Conservation (phyloP, 805 yeast species). For the Saccharomyces mikatae region DNA sequence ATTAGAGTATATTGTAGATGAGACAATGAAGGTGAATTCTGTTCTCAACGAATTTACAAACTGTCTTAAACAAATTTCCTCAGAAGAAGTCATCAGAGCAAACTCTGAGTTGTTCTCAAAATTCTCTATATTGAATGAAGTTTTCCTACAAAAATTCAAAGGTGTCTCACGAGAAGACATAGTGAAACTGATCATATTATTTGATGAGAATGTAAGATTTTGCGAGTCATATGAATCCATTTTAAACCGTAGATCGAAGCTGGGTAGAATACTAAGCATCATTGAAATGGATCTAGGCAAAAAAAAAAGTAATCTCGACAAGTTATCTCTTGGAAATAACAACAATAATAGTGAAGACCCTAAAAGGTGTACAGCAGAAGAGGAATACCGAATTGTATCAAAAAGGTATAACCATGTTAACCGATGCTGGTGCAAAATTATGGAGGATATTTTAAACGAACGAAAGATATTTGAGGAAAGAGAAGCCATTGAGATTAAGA, state of each 20-base stretch:
- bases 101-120: conserved; percentile 55
- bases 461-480: neutral
- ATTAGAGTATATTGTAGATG: conserved; percentile 61
- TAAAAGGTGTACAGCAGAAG: neutral
- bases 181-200: conserved; percentile 3
- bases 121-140: conserved; percentile 37
- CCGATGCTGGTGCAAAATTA: neutral
- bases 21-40: conserved; percentile 62
- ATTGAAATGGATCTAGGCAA: conserved; percentile 36
- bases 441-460: neutral
- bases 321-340: neutral
- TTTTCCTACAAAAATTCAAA: neutral
- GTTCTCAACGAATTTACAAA: conserved; percentile 60
- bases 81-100: conserved; percentile 61
- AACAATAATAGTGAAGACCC: conserved; percentile 1
- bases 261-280: conserved; percentile 36
- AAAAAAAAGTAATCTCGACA: conserved; percentile 1
- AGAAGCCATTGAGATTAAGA: neutral
- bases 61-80: conserved; percentile 52
- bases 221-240: conserved; percentile 66
- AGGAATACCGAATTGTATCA: neutral
- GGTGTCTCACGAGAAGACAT: neutral
- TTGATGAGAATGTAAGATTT: conserved; percentile 79
- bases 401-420: neutral
- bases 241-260: conserved; percentile 62